A percentile compares a stretch with the other conserved stretches of the same genome.
phyloP scores from a whole-genome alignment of 2,329 filamentous ascomycete species.

The Cladorrhinum sp. region DNA sequence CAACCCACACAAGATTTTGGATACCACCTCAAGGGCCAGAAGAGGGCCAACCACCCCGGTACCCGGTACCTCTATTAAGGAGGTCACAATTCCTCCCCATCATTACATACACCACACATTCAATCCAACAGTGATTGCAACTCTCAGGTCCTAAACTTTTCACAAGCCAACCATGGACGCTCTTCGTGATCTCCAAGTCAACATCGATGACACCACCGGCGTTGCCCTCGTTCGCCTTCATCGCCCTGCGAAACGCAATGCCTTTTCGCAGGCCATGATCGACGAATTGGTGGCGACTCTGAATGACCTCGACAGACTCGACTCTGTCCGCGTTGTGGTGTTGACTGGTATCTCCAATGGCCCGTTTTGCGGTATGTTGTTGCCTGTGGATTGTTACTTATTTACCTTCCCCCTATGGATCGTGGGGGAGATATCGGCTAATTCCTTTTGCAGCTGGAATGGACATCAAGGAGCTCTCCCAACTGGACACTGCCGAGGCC shows the following conservation, averaged over 20 bases:
- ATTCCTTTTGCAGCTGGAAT: conserved; percentile 28
- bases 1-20: neutral
- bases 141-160: neutral
- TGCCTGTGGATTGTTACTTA: neutral
- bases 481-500: conserved; percentile 30
- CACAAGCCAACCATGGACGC: conserved; percentile 14
- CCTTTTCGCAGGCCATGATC: conserved; percentile 52
- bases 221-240: conserved; percentile 51
- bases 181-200: conserved; percentile 6
- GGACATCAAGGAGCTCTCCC: conserved; percentile 36
- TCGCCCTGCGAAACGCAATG: conserved; percentile 56
- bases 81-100: neutral
- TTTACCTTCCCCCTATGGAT: neutral
- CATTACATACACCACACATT: neutral
- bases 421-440: conserved; percentile 2
- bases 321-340: conserved; percentile 36
- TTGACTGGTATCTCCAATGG: conserved; percentile 36
- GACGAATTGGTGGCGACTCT: conserved; percentile 39
- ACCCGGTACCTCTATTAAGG: neutral
- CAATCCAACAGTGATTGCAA: neutral
- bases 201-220: conserved; percentile 22
- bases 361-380: conserved; percentile 38
- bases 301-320: conserved; percentile 22
- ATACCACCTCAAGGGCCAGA: neutral
- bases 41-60: neutral